Evolutionary conservation across 148 eudicot species (phyloP), one percentile per base, ranked within the genome.

Genomic region (Rhododendron simsii): DNA sequence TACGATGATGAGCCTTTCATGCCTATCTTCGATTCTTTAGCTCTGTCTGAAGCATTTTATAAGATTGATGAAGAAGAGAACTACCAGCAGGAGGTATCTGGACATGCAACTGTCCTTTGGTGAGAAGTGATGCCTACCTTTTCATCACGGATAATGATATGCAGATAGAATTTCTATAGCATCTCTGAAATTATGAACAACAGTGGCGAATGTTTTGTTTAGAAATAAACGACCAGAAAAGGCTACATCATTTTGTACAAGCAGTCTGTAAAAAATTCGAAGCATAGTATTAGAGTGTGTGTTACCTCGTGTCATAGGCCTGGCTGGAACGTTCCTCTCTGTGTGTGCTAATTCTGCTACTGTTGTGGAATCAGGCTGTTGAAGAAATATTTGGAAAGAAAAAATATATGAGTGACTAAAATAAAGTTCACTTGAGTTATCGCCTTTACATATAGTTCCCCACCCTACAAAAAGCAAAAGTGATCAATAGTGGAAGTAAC

Each of bases 21-120:
- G 75, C 85, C 85, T 23, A 65, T 83, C 55, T 67, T 47, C 26
- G 80, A 73, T 71, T 71, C 79, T 26, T 71, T 84, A 16, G 61
- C 57, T 48, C 37, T 71, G 80, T 84, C 15, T 48, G 78, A 71
- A 48, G 79, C 79, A 48, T 71, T 69, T 30, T 71, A 13, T 71
- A 15, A 35, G 33, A 71, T 55, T 41, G 28, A 15, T 48, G 61
- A 26, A 71, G 79, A 48, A 6, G 65, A 48, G n/a, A 11, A 55
- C 45, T 39, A 48, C 55, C 47, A 78, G 85, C 86, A 80, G 28
- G 33, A 84, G 39, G 63, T 53, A 51, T n/a, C 59, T 11, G 59
- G 33, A 35, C 69, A 61, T 11, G 47, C 51, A 61, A 61, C 75
- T 28, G 10, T 33, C 45, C 84, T 82, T 79, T 79, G 81, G 57